These are phyloP conservation scores for Exobasidium cylindrosporum DNA, from an alignment of 1,284 basidiomycete genomes.

Conservation along the genomic window DNA sequence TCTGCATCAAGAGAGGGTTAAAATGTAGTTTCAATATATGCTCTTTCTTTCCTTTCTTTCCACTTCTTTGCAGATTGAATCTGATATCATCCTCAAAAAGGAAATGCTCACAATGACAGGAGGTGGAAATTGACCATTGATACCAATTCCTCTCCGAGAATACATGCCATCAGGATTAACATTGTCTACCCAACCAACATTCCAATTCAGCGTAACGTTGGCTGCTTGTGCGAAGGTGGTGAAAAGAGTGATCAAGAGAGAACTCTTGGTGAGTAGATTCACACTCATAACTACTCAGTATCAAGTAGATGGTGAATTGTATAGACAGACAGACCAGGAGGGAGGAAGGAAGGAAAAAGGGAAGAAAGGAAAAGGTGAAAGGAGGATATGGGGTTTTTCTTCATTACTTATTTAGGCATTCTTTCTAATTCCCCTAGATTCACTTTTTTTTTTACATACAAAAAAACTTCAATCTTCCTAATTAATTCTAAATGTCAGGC, in stretches of 20 bases:
- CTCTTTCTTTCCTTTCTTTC: neutral
- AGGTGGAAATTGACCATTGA: slow-evolving; percentile 23
- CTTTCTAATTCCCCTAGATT: too few relatives aligned
- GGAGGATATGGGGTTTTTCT: too few relatives aligned
- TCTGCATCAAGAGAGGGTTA: slow-evolving; percentile 9
- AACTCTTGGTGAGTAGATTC: neutral
- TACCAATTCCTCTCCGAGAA: slow-evolving; percentile 16
- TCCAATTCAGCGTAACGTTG: slow-evolving; percentile 61
- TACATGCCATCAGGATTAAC: slow-evolving; percentile 47
- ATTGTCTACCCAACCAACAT: slow-evolving; percentile 61
- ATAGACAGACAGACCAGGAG: too few relatives aligned
- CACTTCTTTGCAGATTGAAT: too few relatives aligned
- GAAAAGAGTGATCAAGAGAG: neutral
- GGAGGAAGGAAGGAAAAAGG: too few relatives aligned
- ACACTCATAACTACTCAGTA: too few relatives aligned
- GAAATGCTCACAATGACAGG: slow-evolving; percentile 20
- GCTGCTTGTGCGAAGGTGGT: slow-evolving; percentile 24
- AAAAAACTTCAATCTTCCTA: too few relatives aligned
- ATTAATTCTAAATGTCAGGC: too few relatives aligned
- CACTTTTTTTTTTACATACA: too few relatives aligned
- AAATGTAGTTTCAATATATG: neutral
- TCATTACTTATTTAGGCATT: too few relatives aligned
- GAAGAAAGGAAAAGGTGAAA: too few relatives aligned
- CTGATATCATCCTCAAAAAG: neutral
- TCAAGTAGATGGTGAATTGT: too few relatives aligned